Conservation (phyloP, 129 eudicot genomes). For the Centrapalus pauciflorus region DNA sequence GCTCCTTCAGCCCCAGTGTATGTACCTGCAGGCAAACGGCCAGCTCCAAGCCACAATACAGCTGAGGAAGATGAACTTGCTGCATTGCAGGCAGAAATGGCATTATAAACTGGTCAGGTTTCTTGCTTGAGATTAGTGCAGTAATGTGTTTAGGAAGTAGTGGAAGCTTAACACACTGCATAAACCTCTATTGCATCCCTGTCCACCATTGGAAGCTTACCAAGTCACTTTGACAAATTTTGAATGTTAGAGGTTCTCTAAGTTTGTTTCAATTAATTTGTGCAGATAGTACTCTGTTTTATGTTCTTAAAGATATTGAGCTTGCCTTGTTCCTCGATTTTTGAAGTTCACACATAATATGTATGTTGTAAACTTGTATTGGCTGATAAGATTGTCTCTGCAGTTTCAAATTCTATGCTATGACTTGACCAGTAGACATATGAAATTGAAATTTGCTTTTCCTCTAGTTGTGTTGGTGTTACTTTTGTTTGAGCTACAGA, state of each 20-base stretch:
- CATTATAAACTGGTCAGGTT: slow-evolving; percentile 22
- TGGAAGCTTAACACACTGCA: background rate
- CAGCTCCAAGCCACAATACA: slow-evolving; percentile 27
- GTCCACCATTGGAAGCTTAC: background rate
- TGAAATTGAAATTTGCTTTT: no score
- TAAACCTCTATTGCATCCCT: background rate
- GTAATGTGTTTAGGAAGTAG: background rate
- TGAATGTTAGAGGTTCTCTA: background rate
- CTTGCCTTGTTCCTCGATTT: background rate
- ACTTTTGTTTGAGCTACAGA: no score
- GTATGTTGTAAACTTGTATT: background rate
- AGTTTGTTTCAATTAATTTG: background rate
- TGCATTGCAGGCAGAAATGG: slow-evolving; percentile 53
- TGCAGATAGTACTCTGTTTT: background rate
- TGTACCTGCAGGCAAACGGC: slow-evolving; percentile 19
- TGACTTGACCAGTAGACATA: no score
- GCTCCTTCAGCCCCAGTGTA: background rate
- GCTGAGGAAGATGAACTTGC: slow-evolving; percentile 54
- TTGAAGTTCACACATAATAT: background rate
- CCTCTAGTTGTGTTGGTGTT: no score
- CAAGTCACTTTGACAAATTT: background rate
- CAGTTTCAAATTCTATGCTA: no score
- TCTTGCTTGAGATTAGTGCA: background rate
- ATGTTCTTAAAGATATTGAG: background rate
- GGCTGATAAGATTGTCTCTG: no score